Base-by-base conservation (phyloP, 805 yeast genomes). In the Yarrowia sp. region DNA sequence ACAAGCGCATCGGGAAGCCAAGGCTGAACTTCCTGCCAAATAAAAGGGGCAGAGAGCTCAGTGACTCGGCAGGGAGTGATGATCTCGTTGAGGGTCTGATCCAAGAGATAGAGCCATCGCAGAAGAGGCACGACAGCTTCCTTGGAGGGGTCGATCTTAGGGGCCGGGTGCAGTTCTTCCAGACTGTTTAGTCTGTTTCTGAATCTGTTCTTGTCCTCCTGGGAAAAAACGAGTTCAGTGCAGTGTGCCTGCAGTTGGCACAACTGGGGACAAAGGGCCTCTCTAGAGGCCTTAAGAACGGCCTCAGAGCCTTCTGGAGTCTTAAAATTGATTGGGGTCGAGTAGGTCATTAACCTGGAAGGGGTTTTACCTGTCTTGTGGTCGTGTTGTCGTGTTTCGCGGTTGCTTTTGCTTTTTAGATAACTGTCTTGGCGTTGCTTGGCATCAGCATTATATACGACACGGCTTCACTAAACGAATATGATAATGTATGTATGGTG, bases 401-500 rank as follows among this genome's bases (percentile, higher is more conserved):
- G 21, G 4, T 5, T 25, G 14, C 3, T 19, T 5, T 27, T 29
- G 13, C 32, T 27, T 44, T 25, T 27, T 14, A 12, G 51, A 18
- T 44, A 44, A 19, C 16, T 3, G 24, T 12, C 51, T 44, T 44
- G 51, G 51, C 51, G 24, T 10, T 13, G 51, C 51, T 44, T 44
- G 51, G 51, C 51, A 44, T 18, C 24, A 27, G 18, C 35, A 44
- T 44, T 44, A 44, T 44, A 44, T 44, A 44, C 51, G 51, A 29
- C 51, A 44, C 51, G 51, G 51, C 51, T 44, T 29, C 32, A 35
- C 35, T 25, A 27, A 27, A 29, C 35, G 51, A 29, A 44, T 44
- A 44, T 44, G 51, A 44, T 44, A 44, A 44, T 44, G 51, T 44
- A 44, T 44, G 51, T 44, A 44, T 44, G 51, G 51, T 44, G 51